phyloP scores from a whole-genome alignment of 768 basidiomycete species.

The Phanerochaete carnosa region DNA sequence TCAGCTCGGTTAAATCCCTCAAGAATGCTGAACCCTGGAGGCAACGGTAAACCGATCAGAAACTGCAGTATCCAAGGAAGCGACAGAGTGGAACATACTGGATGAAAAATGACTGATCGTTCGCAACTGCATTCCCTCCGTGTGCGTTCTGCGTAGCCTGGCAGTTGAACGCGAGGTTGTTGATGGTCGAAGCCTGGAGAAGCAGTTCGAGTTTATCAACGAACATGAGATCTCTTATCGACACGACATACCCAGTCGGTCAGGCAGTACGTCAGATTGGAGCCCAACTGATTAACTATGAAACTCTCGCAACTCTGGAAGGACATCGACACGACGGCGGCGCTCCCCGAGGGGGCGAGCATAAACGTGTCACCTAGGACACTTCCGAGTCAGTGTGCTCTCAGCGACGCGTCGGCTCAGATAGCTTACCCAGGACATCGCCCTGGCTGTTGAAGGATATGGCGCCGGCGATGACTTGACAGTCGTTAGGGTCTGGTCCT shows the following conservation, averaged over 20 bases:
- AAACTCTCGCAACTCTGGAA: constrained; percentile 43
- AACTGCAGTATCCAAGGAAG: too few relatives aligned
- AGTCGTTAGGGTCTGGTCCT: constrained; percentile 47
- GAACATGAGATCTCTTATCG: too few relatives aligned
- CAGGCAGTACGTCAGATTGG: constrained; percentile 40
- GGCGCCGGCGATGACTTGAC: constrained; percentile 47
- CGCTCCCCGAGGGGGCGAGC: constrained; percentile 18
- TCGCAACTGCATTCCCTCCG: constrained; percentile 46
- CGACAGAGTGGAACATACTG: too few relatives aligned
- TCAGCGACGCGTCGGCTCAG: neutral
- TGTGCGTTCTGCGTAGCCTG: constrained; percentile 47
- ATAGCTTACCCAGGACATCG: constrained; percentile 31
- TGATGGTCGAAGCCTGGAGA: constrained; percentile 33
- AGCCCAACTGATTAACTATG: constrained; percentile 45
- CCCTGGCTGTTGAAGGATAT: constrained; percentile 45
- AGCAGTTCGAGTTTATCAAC: too few relatives aligned
- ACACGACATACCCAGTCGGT: constrained; percentile 39
- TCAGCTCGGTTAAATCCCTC: too few relatives aligned
- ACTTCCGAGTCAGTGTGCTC: too few relatives aligned
- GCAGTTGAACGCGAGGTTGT: constrained; percentile 44
- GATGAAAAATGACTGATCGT: constrained; percentile 45
- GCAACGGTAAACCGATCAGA: too few relatives aligned
- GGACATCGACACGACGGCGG: constrained; percentile 38
- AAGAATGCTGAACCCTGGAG: too few relatives aligned
- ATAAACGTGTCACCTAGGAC: constrained; percentile 6